Evolutionary conservation across 495 filamentous ascomycete genomes (phyloP).

Genomic region (Penicillium coprophilum): DNA sequence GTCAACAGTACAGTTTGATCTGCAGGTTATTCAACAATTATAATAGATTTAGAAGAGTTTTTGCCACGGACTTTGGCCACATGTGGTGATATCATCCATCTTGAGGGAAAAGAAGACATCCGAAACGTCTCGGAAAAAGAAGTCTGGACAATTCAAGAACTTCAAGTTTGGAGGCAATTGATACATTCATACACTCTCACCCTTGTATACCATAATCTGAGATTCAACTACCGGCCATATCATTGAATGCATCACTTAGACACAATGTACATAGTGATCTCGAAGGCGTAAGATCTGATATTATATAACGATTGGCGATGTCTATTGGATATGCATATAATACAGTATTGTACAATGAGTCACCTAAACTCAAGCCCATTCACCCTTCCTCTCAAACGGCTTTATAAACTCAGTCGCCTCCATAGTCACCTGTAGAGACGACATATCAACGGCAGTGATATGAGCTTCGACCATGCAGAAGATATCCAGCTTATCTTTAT

Average conservation of each 20-base stretch:
- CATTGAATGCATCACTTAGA: conserved; percentile 17
- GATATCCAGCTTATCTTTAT: conserved; percentile 34
- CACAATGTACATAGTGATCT: neutral
- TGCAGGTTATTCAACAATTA: no score
- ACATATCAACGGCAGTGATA: conserved; percentile 57
- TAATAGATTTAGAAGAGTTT: neutral
- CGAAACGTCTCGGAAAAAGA: neutral
- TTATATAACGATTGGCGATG: conserved; percentile 1
- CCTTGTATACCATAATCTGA: neutral
- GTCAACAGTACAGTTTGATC: neutral
- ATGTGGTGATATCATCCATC: conserved; percentile 13
- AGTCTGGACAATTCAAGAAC: neutral
- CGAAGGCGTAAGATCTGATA: neutral
- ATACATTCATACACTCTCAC: neutral
- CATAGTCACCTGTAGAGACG: conserved; percentile 49
- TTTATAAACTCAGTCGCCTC: conserved; percentile 49
- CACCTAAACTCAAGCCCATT: conserved; percentile 31
- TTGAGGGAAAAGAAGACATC: neutral
- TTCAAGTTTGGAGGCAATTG: neutral
- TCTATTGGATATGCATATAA: conserved; percentile 11
- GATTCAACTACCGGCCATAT: conserved; percentile 14
- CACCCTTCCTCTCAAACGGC: conserved; percentile 38
- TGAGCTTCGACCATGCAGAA: conserved; percentile 59
- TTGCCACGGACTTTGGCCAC: neutral
- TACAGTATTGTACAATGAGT: conserved; percentile 21